phyloP scores from a whole-genome alignment of 495 filamentous ascomycete species.

The Talaromyces wortmannii region DNA sequence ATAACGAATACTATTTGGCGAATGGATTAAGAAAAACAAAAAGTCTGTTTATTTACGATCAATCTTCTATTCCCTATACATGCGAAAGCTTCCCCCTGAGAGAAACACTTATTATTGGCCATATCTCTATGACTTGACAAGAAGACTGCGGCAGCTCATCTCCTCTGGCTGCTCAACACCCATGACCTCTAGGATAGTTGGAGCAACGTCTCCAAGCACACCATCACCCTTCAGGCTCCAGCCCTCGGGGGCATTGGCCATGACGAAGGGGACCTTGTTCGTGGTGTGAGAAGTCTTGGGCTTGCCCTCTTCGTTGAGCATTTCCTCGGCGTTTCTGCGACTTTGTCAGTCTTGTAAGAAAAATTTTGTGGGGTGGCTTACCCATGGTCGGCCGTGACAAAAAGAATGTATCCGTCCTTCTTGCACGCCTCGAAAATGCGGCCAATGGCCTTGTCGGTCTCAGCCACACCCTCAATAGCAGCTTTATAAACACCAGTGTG shows the following conservation, averaged over 20 bases:
- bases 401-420: slow-evolving; percentile 82
- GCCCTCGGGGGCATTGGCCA: slow-evolving; percentile 90
- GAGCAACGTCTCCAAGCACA: slow-evolving; percentile 93
- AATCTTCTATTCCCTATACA: neutral
- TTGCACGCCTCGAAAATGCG: slow-evolving; percentile 88
- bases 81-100: neutral
- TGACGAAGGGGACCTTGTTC: slow-evolving; percentile 95
- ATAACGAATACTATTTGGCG: neutral
- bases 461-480: slow-evolving; percentile 76
- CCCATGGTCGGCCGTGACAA: slow-evolving; percentile 94
- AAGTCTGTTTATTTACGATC: neutral
- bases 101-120: too few relatives aligned
- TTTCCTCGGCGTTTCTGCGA: slow-evolving; percentile 87
- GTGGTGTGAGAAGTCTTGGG: slow-evolving; percentile 98
- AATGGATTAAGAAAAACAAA: neutral
- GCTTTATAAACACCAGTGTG: slow-evolving; percentile 97
- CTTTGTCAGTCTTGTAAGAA: neutral
- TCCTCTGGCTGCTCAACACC: slow-evolving; percentile 82
- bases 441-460: slow-evolving; percentile 91
- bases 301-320: slow-evolving; percentile 90
- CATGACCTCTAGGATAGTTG: slow-evolving; percentile 85
- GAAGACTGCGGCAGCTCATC: slow-evolving; percentile 81
- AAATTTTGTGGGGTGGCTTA: slow-evolving; percentile 23
- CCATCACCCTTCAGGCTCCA: slow-evolving; percentile 79
- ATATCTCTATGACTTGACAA: slow-evolving; percentile 55